Percentiles rank a stretch among this genome's conserved stretches.
Evolutionary conservation across 768 basidiomycete genomes (phyloP).

Genomic region (Naganishia randhawae): DNA sequence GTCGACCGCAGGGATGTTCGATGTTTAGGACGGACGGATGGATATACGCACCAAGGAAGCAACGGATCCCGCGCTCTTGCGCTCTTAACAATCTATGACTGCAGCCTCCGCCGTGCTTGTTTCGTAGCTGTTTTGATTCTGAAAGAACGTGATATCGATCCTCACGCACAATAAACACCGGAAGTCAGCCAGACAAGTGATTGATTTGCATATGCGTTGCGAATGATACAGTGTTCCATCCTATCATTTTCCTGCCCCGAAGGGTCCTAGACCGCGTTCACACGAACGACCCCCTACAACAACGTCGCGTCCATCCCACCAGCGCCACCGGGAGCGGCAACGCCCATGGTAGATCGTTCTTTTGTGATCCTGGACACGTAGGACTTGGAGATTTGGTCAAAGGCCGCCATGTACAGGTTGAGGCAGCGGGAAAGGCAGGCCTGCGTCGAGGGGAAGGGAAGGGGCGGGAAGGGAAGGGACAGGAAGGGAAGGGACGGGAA

Average conservation of each 20-base stretch:
- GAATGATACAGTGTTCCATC: conserved; percentile 12
- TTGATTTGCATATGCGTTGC: no score
- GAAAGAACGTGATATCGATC: no score
- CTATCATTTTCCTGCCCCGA: neutral
- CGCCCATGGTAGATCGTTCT: conserved; percentile 33
- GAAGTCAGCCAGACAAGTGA: no score
- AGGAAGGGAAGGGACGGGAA: neutral
- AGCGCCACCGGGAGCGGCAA: neutral
- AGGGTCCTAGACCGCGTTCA: neutral
- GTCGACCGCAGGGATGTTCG: no score
- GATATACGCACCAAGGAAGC: no score
- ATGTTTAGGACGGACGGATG: no score
- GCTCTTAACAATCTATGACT: no score
- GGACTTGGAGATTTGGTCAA: conserved; percentile 47
- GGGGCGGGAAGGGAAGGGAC: neutral
- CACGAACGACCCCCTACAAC: neutral
- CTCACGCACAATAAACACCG: no score
- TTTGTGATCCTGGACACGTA: conserved; percentile 45
- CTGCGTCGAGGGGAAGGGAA: conserved; percentile 26
- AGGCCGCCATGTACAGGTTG: conserved; percentile 49
- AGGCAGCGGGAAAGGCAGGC: conserved; percentile 48
- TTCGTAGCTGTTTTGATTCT: no score
- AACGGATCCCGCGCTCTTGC: no score
- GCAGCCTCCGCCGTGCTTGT: no score
- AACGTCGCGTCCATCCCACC: conserved; percentile 12